These are phyloP conservation scores for Triticum turgidum DNA, from an alignment of 176 grass and related monocot genomes.

Conservation along the genomic window DNA sequence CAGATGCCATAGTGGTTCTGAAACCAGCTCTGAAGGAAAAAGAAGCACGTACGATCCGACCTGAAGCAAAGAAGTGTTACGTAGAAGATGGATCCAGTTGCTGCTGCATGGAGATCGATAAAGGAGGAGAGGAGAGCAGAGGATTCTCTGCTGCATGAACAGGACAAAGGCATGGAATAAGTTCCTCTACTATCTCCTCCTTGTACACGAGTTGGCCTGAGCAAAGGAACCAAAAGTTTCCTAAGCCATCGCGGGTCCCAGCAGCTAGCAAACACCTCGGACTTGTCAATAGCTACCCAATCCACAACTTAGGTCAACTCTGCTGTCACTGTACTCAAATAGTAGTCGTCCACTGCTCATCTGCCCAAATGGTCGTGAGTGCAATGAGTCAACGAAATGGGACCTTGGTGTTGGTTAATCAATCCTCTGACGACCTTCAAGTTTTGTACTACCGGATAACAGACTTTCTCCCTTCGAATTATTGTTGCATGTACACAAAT, in stretches of 20 bases:
- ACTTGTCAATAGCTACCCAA: conserved; percentile 18
- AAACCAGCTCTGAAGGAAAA: background rate
- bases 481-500: background rate
- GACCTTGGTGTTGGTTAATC: background rate
- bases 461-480: background rate
- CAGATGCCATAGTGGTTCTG: background rate
- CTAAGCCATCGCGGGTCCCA: background rate
- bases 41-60: background rate
- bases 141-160: conserved; percentile 38
- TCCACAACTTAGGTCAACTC: conserved; percentile 31
- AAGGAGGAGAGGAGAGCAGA: background rate
- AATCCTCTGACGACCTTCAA: background rate
- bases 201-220: conserved; percentile 34
- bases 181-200: conserved; percentile 27
- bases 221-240: conserved; percentile 25
- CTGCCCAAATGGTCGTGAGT: background rate
- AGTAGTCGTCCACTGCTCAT: background rate
- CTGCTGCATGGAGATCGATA: conserved; percentile 10
- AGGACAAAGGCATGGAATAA: conserved; percentile 46
- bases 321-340: background rate
- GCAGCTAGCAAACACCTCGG: conserved; percentile 10
- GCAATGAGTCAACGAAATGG: background rate
- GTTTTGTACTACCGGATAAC: background rate
- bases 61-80: background rate
- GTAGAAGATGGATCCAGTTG: conserved; percentile 16